Evolutionary conservation across 108 stramenopile species (phyloP), one percentile per base, ranked within the genome.

Genomic region (Skeletonema marinoi): DNA sequence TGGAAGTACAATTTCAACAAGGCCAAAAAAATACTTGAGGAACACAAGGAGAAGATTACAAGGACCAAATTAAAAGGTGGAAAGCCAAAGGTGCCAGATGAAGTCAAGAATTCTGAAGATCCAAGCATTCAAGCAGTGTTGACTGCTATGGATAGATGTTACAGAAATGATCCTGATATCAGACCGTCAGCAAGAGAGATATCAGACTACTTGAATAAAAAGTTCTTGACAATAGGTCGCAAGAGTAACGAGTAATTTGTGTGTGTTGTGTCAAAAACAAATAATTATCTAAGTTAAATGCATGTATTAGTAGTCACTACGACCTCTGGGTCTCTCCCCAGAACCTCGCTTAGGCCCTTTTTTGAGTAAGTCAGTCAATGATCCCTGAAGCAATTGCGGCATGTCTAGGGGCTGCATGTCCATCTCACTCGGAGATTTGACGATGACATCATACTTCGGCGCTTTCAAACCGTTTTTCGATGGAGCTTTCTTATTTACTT

Each of bases 61-160:
- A 78, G 90, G 9, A 89, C 89, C 31, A 93, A 93, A 76, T 89
- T 93, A 85, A 91, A 70, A 32, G 83, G 80, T 60, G 73, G 46
- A 17, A 85, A 89, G 68, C 82, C 88, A 12, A 88, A 81, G 46
- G 88, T 92, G 12, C 88, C 90, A 29, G 17, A 71, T 9, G 68
- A 77, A 32, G 85, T 92, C n/a, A 17, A 60, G 17, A 67, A 84
- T n/a, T 68, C 78, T 8, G 81, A 68, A 3, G 83, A 89, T 68
- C 83, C 85, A 17, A 77, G 79, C 29, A 71, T 82, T 39, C 32
- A 60, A 35, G 92, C 94, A 12, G 78, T 95, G 30, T 74, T 82
- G 7, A 73, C 76, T 39, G 94, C 91, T 56, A 92, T 95, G 89
- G 71, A 90, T 42, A 58, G 82, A 64, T 95, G 94, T 70, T 90